phyloP scores from a whole-genome alignment of 192 early-diverging fungal genomes.

The Ambispora gerdemannii region DNA sequence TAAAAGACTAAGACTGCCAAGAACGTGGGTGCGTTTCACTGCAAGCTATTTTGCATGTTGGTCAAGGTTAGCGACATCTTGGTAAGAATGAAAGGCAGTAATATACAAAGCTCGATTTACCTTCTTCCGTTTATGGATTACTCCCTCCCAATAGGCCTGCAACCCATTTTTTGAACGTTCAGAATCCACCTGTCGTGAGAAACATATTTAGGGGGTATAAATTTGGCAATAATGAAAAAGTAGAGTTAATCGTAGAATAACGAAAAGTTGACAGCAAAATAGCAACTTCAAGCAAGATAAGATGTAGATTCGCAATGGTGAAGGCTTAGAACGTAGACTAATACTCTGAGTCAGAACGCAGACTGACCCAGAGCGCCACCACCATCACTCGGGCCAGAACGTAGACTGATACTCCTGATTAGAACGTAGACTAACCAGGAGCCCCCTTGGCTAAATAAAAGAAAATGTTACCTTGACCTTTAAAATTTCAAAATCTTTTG shows the following conservation, averaged over 20 bases:
- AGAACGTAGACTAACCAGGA: slow-evolving; percentile 4
- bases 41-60: no score
- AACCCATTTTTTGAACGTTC: slow-evolving; percentile 11
- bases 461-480: background rate
- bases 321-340: background rate
- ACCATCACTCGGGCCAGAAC: slow-evolving; percentile 24
- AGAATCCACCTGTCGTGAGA: background rate
- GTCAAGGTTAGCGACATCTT: slow-evolving; percentile 10
- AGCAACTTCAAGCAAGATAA: background rate
- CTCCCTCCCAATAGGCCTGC: slow-evolving; percentile 4
- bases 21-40: slow-evolving; percentile 18
- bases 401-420: slow-evolving; percentile 7
- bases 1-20: slow-evolving; percentile 10
- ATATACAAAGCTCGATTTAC: slow-evolving; percentile 10
- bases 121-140: slow-evolving; percentile 21
- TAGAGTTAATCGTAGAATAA: no score
- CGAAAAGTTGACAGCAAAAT: no score
- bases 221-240: background rate
- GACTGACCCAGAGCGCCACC: slow-evolving; percentile 2
- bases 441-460: slow-evolving; percentile 23
- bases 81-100: background rate
- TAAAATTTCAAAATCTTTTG: slow-evolving; percentile 20
- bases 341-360: background rate
- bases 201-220: slow-evolving; percentile 7
- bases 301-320: slow-evolving; percentile 11